Percentiles rank a stretch among this genome's conserved stretches.
phyloP scores from a whole-genome alignment of 83 land plant genomes.

The Picea mariana region DNA sequence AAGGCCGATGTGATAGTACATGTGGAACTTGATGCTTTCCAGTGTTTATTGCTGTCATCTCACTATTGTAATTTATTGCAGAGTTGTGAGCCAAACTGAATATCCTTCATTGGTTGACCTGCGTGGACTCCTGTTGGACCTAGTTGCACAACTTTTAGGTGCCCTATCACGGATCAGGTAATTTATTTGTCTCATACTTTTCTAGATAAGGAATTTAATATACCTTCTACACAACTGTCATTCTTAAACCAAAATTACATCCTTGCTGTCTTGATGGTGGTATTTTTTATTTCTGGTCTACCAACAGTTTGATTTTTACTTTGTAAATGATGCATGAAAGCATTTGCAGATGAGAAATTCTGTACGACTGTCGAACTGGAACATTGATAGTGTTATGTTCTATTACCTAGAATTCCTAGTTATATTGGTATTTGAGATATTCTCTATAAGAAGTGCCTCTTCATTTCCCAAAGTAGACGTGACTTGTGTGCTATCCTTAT shows the following conservation, averaged over 20 bases:
- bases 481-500: too few relatives aligned
- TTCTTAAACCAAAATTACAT: background rate
- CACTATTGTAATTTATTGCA: constrained; percentile 30
- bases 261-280: background rate
- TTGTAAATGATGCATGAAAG: background rate
- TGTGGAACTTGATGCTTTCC: too few relatives aligned
- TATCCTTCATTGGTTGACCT: constrained; percentile 98
- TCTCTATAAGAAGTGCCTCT: too few relatives aligned
- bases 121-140: constrained; percentile 90
- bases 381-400: too few relatives aligned
- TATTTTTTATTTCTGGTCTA: background rate
- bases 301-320: background rate
- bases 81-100: constrained; percentile 96
- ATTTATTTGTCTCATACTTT: background rate
- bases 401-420: too few relatives aligned
- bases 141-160: constrained; percentile 97
- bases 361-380: background rate
- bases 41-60: too few relatives aligned
- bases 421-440: too few relatives aligned
- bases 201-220: background rate
- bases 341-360: background rate
- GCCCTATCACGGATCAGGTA: constrained; percentile 96
- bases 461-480: too few relatives aligned
- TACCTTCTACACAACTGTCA: background rate
- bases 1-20: too few relatives aligned